Conservation (phyloP, 805 yeast species). For the Metschnikowia koreensis region DNA sequence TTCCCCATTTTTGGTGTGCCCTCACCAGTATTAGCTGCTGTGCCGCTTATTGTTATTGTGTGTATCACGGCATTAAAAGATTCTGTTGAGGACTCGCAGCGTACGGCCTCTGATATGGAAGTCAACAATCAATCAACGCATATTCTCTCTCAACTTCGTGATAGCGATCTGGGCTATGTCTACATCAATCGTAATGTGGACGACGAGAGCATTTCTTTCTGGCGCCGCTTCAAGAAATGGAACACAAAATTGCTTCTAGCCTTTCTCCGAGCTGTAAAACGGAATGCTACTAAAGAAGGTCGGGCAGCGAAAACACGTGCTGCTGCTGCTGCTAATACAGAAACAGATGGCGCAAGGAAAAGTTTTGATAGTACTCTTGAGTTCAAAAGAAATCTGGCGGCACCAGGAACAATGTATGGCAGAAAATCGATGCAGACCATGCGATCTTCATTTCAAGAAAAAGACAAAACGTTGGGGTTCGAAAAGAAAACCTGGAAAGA, state of each 20-base stretch:
- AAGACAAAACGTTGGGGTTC: constrained; percentile 27
- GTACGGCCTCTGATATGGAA: constrained; percentile 63
- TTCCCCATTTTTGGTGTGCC: constrained; percentile 66
- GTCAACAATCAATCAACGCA: constrained; percentile 73
- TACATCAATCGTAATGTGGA: constrained; percentile 56
- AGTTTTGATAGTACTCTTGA: constrained; percentile 33
- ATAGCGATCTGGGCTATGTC: constrained; percentile 20
- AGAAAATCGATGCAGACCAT: constrained; percentile 15
- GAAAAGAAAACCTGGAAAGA: constrained; percentile 54
- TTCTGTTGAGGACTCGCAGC: constrained; percentile 72
- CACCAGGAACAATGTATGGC: constrained; percentile 8
- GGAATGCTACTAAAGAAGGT: constrained; percentile 34
- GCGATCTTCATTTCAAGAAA: constrained; percentile 12
- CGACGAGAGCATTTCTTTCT: constrained; percentile 59
- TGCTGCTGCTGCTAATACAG: constrained; percentile 6
- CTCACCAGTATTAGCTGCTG: constrained; percentile 71
- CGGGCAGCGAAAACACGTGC: constrained; percentile 32
- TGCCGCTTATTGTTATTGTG: constrained; percentile 79
- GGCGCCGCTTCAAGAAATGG: constrained; percentile 69
- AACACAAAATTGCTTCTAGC: constrained; percentile 32
- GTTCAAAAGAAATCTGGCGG: constrained; percentile 7
- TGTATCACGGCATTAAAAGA: constrained; percentile 72
- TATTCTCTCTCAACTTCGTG: constrained; percentile 50
- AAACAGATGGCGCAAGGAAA: constrained; percentile 17
- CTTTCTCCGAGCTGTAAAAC: constrained; percentile 26